Base-by-base conservation (phyloP, 148 eudicot species). In the Diospyros kaki region DNA sequence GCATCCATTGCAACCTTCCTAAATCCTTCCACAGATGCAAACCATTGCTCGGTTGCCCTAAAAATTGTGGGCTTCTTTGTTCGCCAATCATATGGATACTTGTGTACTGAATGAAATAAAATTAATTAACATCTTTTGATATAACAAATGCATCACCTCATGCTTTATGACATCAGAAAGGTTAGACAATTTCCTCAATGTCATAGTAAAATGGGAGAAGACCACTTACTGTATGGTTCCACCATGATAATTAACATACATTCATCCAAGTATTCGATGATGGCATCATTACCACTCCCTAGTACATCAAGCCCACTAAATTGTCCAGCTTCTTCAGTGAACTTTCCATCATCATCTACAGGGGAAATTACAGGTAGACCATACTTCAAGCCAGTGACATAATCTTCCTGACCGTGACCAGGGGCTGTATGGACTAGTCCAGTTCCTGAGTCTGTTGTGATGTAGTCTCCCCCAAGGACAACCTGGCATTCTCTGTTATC, bases 11-110 rank as follows among this genome's bases (percentile, higher is more conserved):
- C 97, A 73, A 86, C 83, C 62, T 93, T 72, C 58, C 97, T 88
- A 69, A 96, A 96, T 75, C 99, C 99, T 86, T 95, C 99, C 38
- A 95, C 94, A 71, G 99, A 95, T 67, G 99, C 99, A 86, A 95
- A 95, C 99, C 99, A 95, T 75, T 95, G 99, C 72, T 91, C 99
- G 58, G 99, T 95, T 38, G 99, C 96, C 84, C 99, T 88, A 82
- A 95, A 95, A 71, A 95, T 95, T 39, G 99, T 95, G 46, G 99
- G 98, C 77, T 90, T 89, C 82, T 96, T 96, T 68, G 99, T 91
- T 75, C 99, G 86, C 99, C 99, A 96, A 83, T 96, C 99, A 91
- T 93, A 96, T 48, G 99, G 99, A 79, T 96, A 96, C 83, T 96
- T 96, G 86, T 96, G 99, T 72, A 81, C 94, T 90, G 84, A 80